Conservation (phyloP, 2,329 filamentous ascomycete species). For the Rugonectria rugulosa region DNA sequence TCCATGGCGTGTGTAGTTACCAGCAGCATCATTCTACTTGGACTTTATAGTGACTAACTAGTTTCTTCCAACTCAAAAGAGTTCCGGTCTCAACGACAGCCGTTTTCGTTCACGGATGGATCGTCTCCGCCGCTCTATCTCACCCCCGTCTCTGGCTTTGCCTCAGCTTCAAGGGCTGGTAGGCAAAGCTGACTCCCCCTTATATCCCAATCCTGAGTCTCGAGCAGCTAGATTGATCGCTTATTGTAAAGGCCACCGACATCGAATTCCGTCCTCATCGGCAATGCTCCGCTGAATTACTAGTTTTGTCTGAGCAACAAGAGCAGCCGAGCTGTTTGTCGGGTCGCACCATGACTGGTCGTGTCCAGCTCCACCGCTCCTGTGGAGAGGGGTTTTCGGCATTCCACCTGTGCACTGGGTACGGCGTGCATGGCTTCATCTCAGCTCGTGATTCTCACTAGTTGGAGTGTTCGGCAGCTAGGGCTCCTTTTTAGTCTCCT, state of each 20-base stretch:
- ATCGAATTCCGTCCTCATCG: neutral
- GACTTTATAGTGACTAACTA: too few species aligned
- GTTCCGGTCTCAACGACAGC: neutral
- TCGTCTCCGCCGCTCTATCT: neutral
- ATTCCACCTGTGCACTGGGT: neutral
- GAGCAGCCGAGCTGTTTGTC: conserved; percentile 4
- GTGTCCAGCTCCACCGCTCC: conserved; percentile 8
- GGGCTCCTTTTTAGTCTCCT: too few species aligned
- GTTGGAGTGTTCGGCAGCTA: too few species aligned
- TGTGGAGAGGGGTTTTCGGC: neutral
- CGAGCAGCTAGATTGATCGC: neutral
- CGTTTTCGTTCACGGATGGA: too few species aligned
- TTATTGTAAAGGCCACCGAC: neutral
- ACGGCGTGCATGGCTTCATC: too few species aligned
- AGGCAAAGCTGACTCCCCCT: conserved; percentile 1
- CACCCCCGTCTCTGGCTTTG: neutral
- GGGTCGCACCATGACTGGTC: conserved; percentile 9
- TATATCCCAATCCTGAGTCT: neutral
- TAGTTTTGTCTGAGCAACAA: neutral
- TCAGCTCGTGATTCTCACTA: neutral
- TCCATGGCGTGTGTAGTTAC: too few species aligned
- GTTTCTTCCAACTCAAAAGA: neutral
- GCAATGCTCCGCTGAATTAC: neutral
- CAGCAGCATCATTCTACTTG: neutral
- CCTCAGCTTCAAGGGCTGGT: conserved; percentile 8